Evolutionary conservation across 1,284 basidiomycete species (phyloP).

Genomic region (Moniliella sp.): DNA sequence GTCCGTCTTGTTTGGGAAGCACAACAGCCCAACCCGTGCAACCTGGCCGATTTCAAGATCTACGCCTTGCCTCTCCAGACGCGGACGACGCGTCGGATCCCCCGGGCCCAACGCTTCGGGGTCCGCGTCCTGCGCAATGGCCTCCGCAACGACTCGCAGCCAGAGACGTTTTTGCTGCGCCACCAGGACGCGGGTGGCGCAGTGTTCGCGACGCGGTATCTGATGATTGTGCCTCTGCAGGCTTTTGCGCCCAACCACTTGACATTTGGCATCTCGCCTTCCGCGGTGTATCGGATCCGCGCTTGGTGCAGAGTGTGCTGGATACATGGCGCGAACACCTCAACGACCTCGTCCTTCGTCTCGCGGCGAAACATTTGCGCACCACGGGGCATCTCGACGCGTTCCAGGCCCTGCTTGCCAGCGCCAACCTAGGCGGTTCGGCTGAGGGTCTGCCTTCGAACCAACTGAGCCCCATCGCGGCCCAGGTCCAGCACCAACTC

Average conservation of each 20-base stretch:
- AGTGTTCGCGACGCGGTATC: constrained; percentile 19
- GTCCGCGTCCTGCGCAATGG: constrained; percentile 18
- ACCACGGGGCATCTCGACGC: constrained; percentile 51
- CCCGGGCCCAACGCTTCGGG: too few relatives aligned
- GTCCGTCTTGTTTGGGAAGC: too few relatives aligned
- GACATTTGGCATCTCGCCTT: constrained; percentile 31
- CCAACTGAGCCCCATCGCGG: too few relatives aligned
- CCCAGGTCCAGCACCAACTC: too few relatives aligned
- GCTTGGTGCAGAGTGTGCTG: constrained; percentile 8
- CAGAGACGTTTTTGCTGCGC: constrained; percentile 18
- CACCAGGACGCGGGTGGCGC: constrained; percentile 11
- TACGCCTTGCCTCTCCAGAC: too few relatives aligned
- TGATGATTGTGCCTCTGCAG: constrained; percentile 31
- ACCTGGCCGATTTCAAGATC: too few relatives aligned
- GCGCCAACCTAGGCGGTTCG: constrained; percentile 7
- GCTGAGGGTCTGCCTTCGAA: too few relatives aligned
- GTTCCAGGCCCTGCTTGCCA: constrained; percentile 34
- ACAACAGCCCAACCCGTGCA: too few relatives aligned
- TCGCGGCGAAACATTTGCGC: constrained; percentile 51
- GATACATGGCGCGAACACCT: constrained; percentile 7
- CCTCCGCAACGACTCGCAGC: constrained; percentile 27
- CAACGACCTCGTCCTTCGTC: constrained; percentile 8
- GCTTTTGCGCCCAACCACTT: constrained; percentile 31
- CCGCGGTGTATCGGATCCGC: constrained; percentile 17
- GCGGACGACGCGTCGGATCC: too few relatives aligned